These are phyloP conservation scores for Skeletonema marinoi DNA, from an alignment of 108 stramenopile genomes.

Conservation along the genomic window DNA sequence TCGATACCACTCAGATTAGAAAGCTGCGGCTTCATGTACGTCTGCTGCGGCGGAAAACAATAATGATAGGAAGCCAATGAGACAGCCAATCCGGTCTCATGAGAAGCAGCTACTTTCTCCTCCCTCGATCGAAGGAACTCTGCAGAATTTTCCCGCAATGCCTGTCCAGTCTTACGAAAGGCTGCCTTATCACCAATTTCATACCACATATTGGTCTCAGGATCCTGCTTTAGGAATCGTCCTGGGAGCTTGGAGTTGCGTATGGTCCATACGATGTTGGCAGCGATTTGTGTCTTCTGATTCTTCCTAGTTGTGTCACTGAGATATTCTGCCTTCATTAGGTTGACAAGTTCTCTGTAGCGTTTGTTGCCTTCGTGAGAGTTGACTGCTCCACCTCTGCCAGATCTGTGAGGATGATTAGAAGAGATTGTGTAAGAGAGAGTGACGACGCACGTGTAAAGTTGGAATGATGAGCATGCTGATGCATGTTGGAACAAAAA, in stretches of 20 bases:
- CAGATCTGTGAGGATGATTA: background rate
- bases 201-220: conserved; percentile 70
- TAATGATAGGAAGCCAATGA: background rate
- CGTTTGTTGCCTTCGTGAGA: conserved; percentile 3
- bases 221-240: conserved; percentile 85
- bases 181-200: conserved; percentile 92
- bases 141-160: conserved; percentile 52
- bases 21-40: background rate
- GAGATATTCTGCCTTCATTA: conserved; percentile 1
- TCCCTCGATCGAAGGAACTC: background rate
- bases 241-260: conserved; percentile 48
- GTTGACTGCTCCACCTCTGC: conserved; percentile 6
- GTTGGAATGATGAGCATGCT: background rate
- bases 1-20: background rate
- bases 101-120: background rate
- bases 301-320: conserved; percentile 1
- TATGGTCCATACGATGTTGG: conserved; percentile 26
- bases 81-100: background rate
- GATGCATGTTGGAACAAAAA: background rate
- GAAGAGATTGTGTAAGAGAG: background rate
- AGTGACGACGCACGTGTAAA: background rate
- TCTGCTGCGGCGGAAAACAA: background rate
- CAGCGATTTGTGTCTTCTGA: conserved; percentile 7
- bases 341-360: conserved; percentile 6
- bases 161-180: conserved; percentile 86